phyloP scores from a whole-genome alignment of 192 early-diverging fungal genomes.

The Dissophora ornata region DNA sequence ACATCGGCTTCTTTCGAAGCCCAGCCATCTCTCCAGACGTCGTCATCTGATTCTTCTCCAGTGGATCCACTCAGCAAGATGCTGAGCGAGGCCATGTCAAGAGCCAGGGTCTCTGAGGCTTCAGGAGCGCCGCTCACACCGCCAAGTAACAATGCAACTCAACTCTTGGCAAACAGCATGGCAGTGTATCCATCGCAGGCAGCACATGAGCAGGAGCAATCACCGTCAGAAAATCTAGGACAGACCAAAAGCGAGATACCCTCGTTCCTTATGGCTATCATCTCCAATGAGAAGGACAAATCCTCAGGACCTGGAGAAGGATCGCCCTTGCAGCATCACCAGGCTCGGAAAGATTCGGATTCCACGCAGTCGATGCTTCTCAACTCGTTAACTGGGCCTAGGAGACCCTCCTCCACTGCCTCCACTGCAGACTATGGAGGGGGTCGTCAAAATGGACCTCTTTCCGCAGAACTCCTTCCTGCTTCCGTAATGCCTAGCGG shows the following conservation, averaged over 20 bases:
- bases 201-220: not conserved
- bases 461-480: slow-evolving; percentile 47
- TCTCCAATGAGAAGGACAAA: slow-evolving; percentile 29
- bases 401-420: not conserved
- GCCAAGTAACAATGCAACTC: not conserved
- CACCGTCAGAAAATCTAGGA: not conserved
- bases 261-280: slow-evolving; percentile 34
- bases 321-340: slow-evolving; percentile 2
- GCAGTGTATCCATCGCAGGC: not conserved
- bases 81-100: slow-evolving; percentile 45
- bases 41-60: slow-evolving; percentile 2
- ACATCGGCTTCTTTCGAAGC: not conserved
- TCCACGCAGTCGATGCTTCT: slow-evolving; percentile 22
- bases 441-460: slow-evolving; percentile 22
- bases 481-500: slow-evolving; percentile 50
- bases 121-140: slow-evolving; percentile 26
- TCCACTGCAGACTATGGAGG: slow-evolving; percentile 1
- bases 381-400: slow-evolving; percentile 24
- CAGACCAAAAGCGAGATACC: slow-evolving; percentile 23
- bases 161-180: not conserved
- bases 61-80: slow-evolving; percentile 36
- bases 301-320: not conserved
- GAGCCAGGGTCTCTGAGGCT: slow-evolving; percentile 39
- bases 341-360: not conserved
- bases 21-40: not conserved